Conservation (phyloP, 331 rosid species). For the Saraca asoca region DNA sequence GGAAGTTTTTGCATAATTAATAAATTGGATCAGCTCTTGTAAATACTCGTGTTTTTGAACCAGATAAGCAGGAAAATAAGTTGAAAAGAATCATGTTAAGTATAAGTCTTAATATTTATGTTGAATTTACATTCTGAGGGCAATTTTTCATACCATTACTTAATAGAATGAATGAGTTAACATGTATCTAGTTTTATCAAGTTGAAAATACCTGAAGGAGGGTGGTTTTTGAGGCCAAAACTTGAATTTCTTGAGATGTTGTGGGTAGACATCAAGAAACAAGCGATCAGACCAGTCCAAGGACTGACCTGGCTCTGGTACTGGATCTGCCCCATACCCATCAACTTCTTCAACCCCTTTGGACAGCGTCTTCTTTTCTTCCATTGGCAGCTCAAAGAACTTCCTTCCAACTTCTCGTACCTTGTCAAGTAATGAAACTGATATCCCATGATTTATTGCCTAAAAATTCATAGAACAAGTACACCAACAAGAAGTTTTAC, state of each 20-base stretch:
- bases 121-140: no score
- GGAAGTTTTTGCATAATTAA: no score
- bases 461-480: conserved; percentile 16
- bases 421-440: conserved; percentile 39
- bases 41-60: no score
- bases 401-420: conserved; percentile 41
- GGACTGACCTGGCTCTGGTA: conserved; percentile 44
- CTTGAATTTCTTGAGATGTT: conserved; percentile 34
- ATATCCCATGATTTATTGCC: conserved; percentile 56
- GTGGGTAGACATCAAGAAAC: conserved; percentile 42
- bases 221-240: conserved; percentile 57
- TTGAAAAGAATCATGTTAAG: no score
- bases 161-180: no score
- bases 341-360: conserved; percentile 39
- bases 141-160: no score
- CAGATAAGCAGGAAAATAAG: no score
- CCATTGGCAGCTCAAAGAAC: conserved; percentile 47
- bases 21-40: no score
- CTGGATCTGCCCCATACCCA: conserved; percentile 52
- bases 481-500: neutral
- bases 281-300: conserved; percentile 51
- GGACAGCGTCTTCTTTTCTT: conserved; percentile 45
- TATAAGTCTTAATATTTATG: no score
- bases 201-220: conserved; percentile 40
- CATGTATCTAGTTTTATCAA: no score